These are phyloP conservation scores for Celoporthe dispersa DNA, from an alignment of 2,329 filamentous ascomycete genomes.

Conservation along the genomic window DNA sequence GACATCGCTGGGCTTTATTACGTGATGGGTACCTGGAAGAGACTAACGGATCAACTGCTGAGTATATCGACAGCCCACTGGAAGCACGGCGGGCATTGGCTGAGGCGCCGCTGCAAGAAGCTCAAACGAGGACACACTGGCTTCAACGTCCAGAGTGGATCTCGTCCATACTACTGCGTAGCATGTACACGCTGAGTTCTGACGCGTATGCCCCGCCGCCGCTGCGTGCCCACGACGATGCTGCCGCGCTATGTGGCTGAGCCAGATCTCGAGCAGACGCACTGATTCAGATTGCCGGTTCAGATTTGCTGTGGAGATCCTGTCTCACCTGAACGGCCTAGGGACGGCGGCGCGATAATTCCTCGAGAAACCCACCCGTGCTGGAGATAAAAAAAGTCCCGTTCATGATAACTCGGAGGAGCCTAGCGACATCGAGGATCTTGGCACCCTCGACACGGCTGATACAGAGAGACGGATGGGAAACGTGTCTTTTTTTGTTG, in stretches of 20 bases:
- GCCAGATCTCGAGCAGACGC: background rate
- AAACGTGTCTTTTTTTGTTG: background rate
- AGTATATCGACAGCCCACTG: background rate
- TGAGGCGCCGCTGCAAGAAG: background rate
- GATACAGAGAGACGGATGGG: background rate
- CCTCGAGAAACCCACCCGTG: background rate
- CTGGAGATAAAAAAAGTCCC: background rate
- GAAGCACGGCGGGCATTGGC: background rate
- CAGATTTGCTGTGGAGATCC: background rate
- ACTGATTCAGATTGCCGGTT: background rate
- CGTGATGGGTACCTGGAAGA: background rate
- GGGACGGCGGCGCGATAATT: background rate
- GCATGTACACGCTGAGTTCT: background rate
- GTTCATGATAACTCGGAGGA: background rate
- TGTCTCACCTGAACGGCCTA: background rate
- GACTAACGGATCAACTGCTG: background rate
- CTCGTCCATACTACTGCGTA: background rate
- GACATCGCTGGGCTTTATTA: background rate
- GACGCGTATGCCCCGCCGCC: background rate
- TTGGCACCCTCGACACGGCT: background rate
- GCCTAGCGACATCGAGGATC: background rate
- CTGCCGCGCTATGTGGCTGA: background rate
- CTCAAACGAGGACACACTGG: background rate
- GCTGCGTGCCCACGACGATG: background rate
- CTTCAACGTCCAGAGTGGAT: background rate